Evolutionary conservation across 139 green algal species (phyloP), one percentile per base, ranked within the genome.

Genomic region (Marvania coccoides): DNA sequence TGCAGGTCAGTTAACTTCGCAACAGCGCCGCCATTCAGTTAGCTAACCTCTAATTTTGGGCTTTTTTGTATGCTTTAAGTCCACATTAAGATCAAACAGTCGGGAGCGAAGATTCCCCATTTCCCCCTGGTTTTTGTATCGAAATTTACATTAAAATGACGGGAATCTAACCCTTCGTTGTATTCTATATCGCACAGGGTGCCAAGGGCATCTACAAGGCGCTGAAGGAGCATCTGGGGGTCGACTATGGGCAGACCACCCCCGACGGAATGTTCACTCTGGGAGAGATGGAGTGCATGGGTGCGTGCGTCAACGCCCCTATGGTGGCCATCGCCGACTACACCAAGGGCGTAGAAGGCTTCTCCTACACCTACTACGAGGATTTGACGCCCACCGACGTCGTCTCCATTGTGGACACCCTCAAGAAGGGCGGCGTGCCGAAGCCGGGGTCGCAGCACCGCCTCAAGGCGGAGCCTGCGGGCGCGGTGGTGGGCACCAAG

Each of bases 251-350:
- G 54, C 72, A 93, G 71, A 86, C 86, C 19, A 93, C 87, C 6
- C 24, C 31, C 70, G 90, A 98, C 65, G 94, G 94, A 29, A 76
- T 92, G 75, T 99, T 99, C 78, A 98, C 94, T 7, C 73, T 99
- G 42, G 85, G 89, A 4, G 94, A 99, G 84, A 99, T 99, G 94
- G 94, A 99, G 84, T 99, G 94, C 87, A 99, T 99, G 94, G 94
- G 94, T 14, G 87, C 81, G 9, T 99, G 94, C 78, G 94, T 99
- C 7, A 99, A 98, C 75, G 94, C 94, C 7, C 94, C 94, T 57
- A 98, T 99, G 94, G 90, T 99, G 37, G 88, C 87, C 6, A 77
- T 99, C 5, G 91, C 63, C 14, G 92, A 98, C 80, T 92, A 91
- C 79, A 84, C 74, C 30, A 79, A 80, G 45, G 88, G 87, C 8